Percentiles rank a stretch among this genome's conserved stretches.
Conservation (phyloP, 202 grass and related monocot species). For the Setaria italica region DNA sequence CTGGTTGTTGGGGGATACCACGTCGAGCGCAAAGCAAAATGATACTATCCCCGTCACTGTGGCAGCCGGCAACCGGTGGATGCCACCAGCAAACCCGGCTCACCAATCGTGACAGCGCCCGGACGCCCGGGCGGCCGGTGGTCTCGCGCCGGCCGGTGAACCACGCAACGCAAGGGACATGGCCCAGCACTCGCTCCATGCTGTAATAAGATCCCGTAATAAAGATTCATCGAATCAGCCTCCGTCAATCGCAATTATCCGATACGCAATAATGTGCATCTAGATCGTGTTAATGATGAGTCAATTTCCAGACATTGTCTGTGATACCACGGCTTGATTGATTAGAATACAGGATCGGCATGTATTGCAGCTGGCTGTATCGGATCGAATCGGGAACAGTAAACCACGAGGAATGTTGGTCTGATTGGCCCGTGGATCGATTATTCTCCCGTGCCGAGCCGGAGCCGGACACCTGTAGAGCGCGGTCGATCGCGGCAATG, state of each 20-base stretch:
- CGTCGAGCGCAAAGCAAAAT: constrained; percentile 35
- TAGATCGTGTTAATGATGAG: constrained; percentile 30
- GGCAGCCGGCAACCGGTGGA: constrained; percentile 5
- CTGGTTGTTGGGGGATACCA: constrained; percentile 52
- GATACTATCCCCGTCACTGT: constrained; percentile 31
- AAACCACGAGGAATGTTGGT: constrained; percentile 5
- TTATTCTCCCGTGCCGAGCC: constrained; percentile 17
- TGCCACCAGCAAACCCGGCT: constrained; percentile 50
- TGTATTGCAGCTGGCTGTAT: not conserved
- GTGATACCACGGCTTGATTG: constrained; percentile 31
- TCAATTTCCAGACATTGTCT: not conserved
- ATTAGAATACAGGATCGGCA: not conserved
- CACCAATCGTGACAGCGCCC: constrained; percentile 52
- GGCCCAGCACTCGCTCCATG: not conserved
- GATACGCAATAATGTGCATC: not conserved
- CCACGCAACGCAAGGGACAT: not conserved
- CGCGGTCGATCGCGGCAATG: not conserved
- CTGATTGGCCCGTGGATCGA: constrained; percentile 38
- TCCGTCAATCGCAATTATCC: constrained; percentile 12
- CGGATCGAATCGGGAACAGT: constrained; percentile 25
- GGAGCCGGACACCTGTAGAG: constrained; percentile 36
- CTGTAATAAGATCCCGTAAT: constrained; percentile 9
- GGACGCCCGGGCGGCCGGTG: constrained; percentile 3
- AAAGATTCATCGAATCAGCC: not conserved
- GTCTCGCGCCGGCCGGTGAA: not conserved